These are phyloP conservation scores for Passalora sequoiae DNA, from an alignment of 2,329 filamentous ascomycete genomes.

Conservation along the genomic window DNA sequence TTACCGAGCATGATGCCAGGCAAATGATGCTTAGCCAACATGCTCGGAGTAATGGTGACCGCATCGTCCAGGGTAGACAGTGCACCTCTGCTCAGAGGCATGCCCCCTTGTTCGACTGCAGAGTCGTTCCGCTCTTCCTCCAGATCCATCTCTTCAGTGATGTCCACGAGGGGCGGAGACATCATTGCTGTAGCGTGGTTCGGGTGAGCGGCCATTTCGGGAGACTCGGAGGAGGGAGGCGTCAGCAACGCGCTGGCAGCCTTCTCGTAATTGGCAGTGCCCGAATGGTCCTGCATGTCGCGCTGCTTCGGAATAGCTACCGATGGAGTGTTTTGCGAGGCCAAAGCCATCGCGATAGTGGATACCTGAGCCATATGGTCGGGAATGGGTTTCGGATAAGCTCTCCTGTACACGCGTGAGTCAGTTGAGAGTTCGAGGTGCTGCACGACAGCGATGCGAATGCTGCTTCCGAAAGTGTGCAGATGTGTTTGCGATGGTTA, in stretches of 20 bases:
- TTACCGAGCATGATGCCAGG: constrained; percentile 85
- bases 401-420: constrained; percentile 33
- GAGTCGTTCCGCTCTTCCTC: constrained; percentile 50
- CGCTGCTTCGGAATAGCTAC: constrained; percentile 28
- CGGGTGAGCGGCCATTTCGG: constrained; percentile 74
- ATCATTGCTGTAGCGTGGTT: constrained; percentile 54
- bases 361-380: constrained; percentile 31
- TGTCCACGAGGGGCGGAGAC: constrained; percentile 45
- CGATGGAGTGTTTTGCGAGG: constrained; percentile 29
- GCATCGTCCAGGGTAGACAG: constrained; percentile 61
- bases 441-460: constrained; percentile 11
- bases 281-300: constrained; percentile 21
- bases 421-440: constrained; percentile 20
- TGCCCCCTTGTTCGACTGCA: constrained; percentile 35
- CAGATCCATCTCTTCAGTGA: constrained; percentile 78
- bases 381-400: constrained; percentile 22
- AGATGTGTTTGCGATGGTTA: constrained; percentile 11
- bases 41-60: constrained; percentile 74
- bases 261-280: constrained; percentile 29
- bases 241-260: constrained; percentile 62
- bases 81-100: constrained; percentile 46
- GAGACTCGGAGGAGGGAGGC: constrained; percentile 92
- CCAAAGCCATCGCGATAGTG: constrained; percentile 32
- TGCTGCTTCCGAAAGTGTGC: constrained; percentile 1
- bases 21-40: constrained; percentile 85